Conservation (phyloP, 2,329 filamentous ascomycete genomes). For the Talaromyces sp. region DNA sequence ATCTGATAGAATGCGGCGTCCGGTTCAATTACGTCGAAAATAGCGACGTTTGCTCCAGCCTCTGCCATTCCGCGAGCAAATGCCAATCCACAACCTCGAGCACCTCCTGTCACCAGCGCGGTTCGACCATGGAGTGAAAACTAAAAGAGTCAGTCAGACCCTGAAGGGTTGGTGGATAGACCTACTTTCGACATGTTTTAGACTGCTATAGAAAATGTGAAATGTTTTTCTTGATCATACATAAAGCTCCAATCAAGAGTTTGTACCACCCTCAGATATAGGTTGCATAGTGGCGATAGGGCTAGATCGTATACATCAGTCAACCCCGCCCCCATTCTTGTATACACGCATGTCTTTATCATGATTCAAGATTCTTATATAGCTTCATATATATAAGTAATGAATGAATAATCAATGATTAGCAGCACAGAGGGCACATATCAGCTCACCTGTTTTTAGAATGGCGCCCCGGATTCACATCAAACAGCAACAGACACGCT, state of each 20-base stretch:
- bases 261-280: background rate
- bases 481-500: conserved; percentile 34
- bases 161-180: background rate
- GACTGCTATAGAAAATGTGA: background rate
- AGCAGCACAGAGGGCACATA: background rate
- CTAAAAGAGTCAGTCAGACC: conserved; percentile 25
- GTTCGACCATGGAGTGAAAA: conserved; percentile 51
- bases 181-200: background rate
- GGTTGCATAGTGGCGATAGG: background rate
- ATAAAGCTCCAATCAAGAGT: background rate
- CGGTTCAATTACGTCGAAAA: conserved; percentile 47
- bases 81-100: conserved; percentile 45
- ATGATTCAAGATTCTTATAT: background rate
- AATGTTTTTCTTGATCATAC: background rate
- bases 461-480: conserved; percentile 47
- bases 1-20: conserved; percentile 40
- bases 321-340: background rate
- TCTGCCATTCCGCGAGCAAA: conserved; percentile 47
- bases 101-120: conserved; percentile 48
- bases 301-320: background rate
- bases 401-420: background rate
- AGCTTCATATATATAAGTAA: background rate
- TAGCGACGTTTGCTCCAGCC: conserved; percentile 45
- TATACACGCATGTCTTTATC: background rate
- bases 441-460: background rate